Evolutionary conservation across 2,329 filamentous ascomycete genomes (phyloP).

Genomic region (Aspergillus brunneoviolaceus): DNA sequence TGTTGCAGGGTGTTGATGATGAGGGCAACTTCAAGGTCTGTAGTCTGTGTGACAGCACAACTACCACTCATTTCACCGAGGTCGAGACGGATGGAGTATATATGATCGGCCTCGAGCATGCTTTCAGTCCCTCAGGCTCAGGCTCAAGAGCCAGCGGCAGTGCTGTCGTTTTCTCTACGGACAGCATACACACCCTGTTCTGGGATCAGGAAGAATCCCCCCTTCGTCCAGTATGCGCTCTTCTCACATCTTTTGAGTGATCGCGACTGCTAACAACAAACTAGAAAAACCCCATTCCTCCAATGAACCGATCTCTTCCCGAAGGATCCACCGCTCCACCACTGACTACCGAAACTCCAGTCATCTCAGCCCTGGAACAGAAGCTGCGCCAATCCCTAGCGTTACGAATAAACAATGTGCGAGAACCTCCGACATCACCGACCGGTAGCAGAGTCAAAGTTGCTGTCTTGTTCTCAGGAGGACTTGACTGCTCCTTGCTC

Average conservation of each 20-base stretch:
- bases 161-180: slow-evolving; percentile 13
- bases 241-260: neutral
- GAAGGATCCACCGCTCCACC: slow-evolving; percentile 24
- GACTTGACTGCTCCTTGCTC: slow-evolving; percentile 86
- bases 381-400: slow-evolving; percentile 62
- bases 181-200: slow-evolving; percentile 27
- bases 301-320: slow-evolving; percentile 44
- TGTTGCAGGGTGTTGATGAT: slow-evolving; percentile 59
- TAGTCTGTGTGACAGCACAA: slow-evolving; percentile 63
- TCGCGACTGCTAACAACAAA: slow-evolving; percentile 8
- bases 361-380: slow-evolving; percentile 55
- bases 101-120: slow-evolving; percentile 56
- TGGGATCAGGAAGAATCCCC: slow-evolving; percentile 27
- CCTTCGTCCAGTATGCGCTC: slow-evolving; percentile 12
- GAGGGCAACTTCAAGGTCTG: slow-evolving; percentile 61
- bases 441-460: slow-evolving; percentile 46
- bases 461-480: slow-evolving; percentile 88
- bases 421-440: slow-evolving; percentile 50
- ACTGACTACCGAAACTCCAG: slow-evolving; percentile 45
- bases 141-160: neutral
- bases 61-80: slow-evolving; percentile 64
- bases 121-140: slow-evolving; percentile 8
- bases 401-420: slow-evolving; percentile 65
- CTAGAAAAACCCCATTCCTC: slow-evolving; percentile 45
- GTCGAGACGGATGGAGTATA: slow-evolving; percentile 84